phyloP scores from a whole-genome alignment of 2,329 filamentous ascomycete genomes.

The Lachnellula subtilissima region DNA sequence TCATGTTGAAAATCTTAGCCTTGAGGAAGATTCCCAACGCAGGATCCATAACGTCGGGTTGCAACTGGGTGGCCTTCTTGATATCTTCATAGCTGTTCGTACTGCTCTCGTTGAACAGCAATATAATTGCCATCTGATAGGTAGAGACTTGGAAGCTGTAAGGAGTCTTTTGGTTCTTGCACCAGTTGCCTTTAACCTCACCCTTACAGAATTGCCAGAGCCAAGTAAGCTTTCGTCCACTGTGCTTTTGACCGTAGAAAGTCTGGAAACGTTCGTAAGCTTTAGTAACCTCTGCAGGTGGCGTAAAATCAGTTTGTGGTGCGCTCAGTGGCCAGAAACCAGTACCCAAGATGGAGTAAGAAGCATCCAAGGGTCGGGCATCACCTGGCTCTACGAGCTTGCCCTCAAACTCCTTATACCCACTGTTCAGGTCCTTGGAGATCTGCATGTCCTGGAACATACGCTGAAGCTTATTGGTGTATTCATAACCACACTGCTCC shows the following conservation, averaged over 20 bases:
- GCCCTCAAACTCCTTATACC: slow-evolving; percentile 75
- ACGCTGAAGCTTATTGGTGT: slow-evolving; percentile 97
- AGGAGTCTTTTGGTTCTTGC: slow-evolving; percentile 81
- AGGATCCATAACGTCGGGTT: slow-evolving; percentile 78
- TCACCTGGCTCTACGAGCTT: slow-evolving; percentile 59
- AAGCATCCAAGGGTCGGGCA: slow-evolving; percentile 70
- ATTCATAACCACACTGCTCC: slow-evolving; percentile 97
- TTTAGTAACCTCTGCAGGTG: slow-evolving; percentile 76
- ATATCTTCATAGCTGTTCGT: slow-evolving; percentile 85
- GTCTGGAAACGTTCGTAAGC: slow-evolving; percentile 85
- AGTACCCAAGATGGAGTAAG: slow-evolving; percentile 89
- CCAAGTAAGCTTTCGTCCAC: slow-evolving; percentile 94
- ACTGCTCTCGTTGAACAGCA: slow-evolving; percentile 92
- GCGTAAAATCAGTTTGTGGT: slow-evolving; percentile 81
- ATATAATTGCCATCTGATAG: slow-evolving; percentile 93
- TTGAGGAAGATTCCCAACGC: slow-evolving; percentile 84
- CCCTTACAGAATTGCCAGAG: slow-evolving; percentile 98
- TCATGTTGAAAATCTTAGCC: slow-evolving; percentile 78
- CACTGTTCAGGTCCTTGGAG: slow-evolving; percentile 90
- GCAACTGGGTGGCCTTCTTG: slow-evolving; percentile 71
- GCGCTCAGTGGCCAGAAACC: slow-evolving; percentile 94
- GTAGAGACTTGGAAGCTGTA: slow-evolving; percentile 97
- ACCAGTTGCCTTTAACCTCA: slow-evolving; percentile 90
- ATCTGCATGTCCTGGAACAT: slow-evolving; percentile 99
- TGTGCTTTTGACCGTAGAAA: slow-evolving; percentile 96